Evolutionary conservation across 73 alveolate genomes (phyloP).

Genomic region (Uronychia binucleata): DNA sequence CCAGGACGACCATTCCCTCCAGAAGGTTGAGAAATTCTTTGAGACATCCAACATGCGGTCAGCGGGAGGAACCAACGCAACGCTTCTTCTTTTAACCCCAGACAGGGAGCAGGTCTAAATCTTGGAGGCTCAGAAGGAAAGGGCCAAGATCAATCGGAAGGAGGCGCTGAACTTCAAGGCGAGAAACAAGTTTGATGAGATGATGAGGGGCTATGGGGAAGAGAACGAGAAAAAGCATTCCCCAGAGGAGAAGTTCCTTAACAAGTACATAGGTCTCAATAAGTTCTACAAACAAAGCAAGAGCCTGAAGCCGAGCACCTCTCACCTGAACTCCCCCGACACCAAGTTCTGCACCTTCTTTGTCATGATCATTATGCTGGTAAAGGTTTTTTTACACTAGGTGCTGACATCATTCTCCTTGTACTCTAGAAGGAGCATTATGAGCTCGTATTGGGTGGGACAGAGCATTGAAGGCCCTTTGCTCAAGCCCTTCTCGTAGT

Average conservation of each 20-base stretch:
- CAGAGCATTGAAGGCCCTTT: neutral
- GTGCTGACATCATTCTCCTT: neutral
- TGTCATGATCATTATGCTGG: neutral
- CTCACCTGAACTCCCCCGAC: neutral
- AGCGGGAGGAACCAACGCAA: neutral
- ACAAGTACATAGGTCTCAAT: neutral
- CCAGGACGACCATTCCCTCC: neutral
- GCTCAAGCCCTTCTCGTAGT: neutral
- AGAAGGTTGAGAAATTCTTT: conserved; percentile 10
- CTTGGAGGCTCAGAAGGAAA: neutral
- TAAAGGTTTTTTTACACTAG: neutral
- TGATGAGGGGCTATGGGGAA: neutral
- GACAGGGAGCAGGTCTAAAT: neutral
- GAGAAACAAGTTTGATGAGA: neutral
- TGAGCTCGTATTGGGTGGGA: neutral
- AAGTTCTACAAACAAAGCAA: neutral
- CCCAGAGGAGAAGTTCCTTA: neutral
- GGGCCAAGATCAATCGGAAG: neutral
- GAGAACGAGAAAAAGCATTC: neutral
- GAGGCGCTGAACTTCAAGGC: neutral
- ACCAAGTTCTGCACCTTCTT: conserved; percentile 16
- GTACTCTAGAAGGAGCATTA: neutral
- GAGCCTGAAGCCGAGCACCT: neutral
- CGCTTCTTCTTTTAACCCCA: neutral
- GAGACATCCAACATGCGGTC: neutral